Evolutionary conservation across 768 basidiomycete species (phyloP).

Genomic region (Termitomyces sp.): DNA sequence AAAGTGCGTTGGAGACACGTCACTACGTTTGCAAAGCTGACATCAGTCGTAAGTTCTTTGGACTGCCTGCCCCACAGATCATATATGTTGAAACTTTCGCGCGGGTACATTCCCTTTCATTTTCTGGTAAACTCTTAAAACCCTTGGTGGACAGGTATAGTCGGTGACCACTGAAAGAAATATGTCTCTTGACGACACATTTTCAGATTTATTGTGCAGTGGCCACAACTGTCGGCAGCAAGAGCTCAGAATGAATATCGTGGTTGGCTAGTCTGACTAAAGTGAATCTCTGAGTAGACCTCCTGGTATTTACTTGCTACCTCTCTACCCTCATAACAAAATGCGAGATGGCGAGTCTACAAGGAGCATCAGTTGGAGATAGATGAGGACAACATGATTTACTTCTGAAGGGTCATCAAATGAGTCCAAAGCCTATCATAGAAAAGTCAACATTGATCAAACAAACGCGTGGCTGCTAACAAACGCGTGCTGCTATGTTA

Average conservation of each 20-base stretch:
- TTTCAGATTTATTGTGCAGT: conserved; percentile 82
- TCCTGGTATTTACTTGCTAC: neutral
- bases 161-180: neutral
- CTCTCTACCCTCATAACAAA: neutral
- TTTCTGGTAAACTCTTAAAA: conserved; percentile 78
- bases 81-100: conserved; percentile 96
- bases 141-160: conserved; percentile 76
- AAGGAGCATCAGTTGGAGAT: neutral
- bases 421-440: neutral
- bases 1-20: conserved; percentile 43
- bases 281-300: neutral
- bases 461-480: neutral
- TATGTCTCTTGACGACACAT: conserved; percentile 1
- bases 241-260: conserved; percentile 40
- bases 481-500: neutral
- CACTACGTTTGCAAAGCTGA: conserved; percentile 6
- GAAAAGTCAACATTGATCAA: neutral
- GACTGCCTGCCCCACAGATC: conserved; percentile 60
- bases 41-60: conserved; percentile 54
- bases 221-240: conserved; percentile 50
- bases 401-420: neutral
- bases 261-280: conserved; percentile 60
- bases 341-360: neutral
- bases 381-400: neutral
- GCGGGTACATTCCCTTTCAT: conserved; percentile 71